Percentiles rank a stretch among this genome's conserved stretches.
Evolutionary conservation across 2,329 filamentous ascomycete species (phyloP).

Genomic region (Diplodia intermedia): DNA sequence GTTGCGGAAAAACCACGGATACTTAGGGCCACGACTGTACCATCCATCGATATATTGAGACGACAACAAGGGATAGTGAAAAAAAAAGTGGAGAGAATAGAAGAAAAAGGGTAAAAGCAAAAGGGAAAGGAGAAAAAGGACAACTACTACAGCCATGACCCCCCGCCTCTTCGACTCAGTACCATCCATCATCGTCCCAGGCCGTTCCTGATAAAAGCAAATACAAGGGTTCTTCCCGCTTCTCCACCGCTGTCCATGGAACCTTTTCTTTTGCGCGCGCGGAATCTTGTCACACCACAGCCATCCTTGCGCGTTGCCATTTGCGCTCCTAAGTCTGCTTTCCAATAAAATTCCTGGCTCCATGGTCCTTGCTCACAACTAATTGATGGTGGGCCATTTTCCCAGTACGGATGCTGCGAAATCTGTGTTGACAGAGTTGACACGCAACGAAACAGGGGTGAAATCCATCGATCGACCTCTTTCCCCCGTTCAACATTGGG

Average conservation of each 20-base stretch:
- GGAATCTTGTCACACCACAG: background rate
- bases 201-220: slow-evolving; percentile 12
- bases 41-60: background rate
- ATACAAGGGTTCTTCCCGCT: slow-evolving; percentile 4
- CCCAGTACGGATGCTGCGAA: background rate
- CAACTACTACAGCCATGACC: slow-evolving; percentile 9
- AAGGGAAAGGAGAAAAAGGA: background rate
- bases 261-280: background rate
- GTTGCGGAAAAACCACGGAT: no score
- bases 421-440: background rate
- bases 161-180: background rate
- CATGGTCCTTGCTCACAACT: slow-evolving; percentile 8
- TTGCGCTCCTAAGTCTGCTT: background rate
- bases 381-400: slow-evolving; percentile 1
- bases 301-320: background rate
- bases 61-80: background rate
- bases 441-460: background rate
- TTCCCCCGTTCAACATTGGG: background rate
- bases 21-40: no score
- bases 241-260: background rate
- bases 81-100: background rate
- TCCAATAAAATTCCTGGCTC: background rate
- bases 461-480: background rate
- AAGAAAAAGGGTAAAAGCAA: background rate
- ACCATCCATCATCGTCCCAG: background rate